Percentiles rank a stretch among this genome's conserved stretches.
phyloP scores from a whole-genome alignment of 2,329 filamentous ascomycete genomes.

The Diaporthe citrichinensis region DNA sequence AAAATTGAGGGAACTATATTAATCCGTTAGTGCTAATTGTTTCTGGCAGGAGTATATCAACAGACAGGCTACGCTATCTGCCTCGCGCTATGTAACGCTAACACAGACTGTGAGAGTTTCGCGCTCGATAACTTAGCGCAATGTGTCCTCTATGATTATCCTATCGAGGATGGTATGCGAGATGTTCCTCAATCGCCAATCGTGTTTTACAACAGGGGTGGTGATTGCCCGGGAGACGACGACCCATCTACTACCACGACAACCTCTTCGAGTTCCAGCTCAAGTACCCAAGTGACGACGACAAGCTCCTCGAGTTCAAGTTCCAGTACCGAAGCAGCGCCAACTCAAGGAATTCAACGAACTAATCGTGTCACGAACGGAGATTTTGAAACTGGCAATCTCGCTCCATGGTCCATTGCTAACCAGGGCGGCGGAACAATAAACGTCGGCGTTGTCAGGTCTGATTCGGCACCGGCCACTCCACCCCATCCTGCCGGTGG shows the following conservation, averaged over 20 bases:
- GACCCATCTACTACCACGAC: not conserved
- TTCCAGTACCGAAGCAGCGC: not conserved
- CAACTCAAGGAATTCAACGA: not conserved
- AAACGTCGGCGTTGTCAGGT: not conserved
- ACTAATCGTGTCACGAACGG: not conserved
- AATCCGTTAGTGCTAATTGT: no score
- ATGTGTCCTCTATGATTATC: no score
- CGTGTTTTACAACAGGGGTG: no score
- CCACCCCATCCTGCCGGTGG: not conserved
- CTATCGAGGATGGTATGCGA: no score
- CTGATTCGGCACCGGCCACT: not conserved
- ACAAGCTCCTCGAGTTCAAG: not conserved
- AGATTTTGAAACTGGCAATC: not conserved
- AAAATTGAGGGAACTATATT: no score
- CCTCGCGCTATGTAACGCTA: no score
- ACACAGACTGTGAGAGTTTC: no score
- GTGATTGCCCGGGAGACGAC: no score
- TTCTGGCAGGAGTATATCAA: no score
- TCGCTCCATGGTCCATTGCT: not conserved
- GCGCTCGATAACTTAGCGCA: no score
- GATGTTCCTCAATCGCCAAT: no score
- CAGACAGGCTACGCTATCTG: no score
- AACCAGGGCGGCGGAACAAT: rapidly evolving
- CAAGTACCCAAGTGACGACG: not conserved
- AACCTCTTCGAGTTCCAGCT: not conserved